Evolutionary conservation across 768 basidiomycete species (phyloP).

Genomic region (Leucocoprinus leucothites): DNA sequence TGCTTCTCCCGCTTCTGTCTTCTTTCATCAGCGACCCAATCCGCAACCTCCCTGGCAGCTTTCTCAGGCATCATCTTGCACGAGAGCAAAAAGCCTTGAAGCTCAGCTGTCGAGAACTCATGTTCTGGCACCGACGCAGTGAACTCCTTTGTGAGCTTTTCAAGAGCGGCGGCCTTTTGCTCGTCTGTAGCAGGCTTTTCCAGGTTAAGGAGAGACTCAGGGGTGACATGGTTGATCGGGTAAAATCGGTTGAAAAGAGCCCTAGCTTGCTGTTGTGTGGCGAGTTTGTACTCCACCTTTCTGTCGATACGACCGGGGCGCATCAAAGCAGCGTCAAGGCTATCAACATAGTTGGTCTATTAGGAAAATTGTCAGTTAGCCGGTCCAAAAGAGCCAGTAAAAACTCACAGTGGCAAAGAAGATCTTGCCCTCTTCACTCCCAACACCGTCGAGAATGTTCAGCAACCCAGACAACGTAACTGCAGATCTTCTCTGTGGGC

Average conservation of each 20-base stretch:
- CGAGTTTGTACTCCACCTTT: constrained; percentile 48
- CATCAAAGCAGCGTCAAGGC: constrained; percentile 52
- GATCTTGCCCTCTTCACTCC: constrained; percentile 58
- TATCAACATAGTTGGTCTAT: constrained; percentile 54
- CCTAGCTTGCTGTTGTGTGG: constrained; percentile 42
- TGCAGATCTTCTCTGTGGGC: constrained; percentile 20
- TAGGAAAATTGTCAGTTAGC: neutral
- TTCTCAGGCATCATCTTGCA: constrained; percentile 36
- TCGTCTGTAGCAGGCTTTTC: constrained; percentile 14
- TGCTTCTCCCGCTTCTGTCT: constrained; percentile 29
- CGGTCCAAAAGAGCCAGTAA: neutral
- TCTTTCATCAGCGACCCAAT: constrained; percentile 42
- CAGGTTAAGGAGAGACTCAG: constrained; percentile 7
- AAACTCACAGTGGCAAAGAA: constrained; percentile 54
- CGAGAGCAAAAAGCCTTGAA: constrained; percentile 56
- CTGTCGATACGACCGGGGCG: constrained; percentile 57
- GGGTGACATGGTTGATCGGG: constrained; percentile 27
- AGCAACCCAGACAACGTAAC: constrained; percentile 55
- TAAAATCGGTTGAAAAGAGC: constrained; percentile 52
- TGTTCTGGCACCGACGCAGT: constrained; percentile 38
- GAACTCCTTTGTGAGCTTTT: constrained; percentile 38
- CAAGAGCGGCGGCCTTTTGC: constrained; percentile 14
- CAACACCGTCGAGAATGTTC: constrained; percentile 59
- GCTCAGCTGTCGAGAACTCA: constrained; percentile 55
- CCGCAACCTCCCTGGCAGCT: constrained; percentile 28